Conservation (phyloP, 176 grass and related monocot species). For the Oryza australiensis region DNA sequence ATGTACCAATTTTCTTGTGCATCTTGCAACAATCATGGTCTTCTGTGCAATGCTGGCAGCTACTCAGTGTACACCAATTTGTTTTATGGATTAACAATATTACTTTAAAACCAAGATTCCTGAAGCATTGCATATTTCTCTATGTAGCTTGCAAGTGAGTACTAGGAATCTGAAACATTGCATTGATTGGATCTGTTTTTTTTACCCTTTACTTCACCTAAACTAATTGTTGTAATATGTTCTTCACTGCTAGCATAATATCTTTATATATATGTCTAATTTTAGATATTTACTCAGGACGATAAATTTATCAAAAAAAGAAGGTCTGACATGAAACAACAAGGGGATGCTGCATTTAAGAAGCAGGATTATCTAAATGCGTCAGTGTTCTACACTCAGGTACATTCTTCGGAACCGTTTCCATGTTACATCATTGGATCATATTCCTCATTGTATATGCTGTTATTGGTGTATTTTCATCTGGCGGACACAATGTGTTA, state of each 20-base stretch:
- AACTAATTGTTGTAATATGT: not conserved
- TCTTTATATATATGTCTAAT: not conserved
- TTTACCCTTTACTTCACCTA: not conserved
- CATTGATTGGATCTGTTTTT: not conserved
- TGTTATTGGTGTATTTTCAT: not conserved
- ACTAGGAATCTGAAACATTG: not conserved
- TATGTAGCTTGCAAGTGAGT: not conserved
- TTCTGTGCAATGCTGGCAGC: not conserved
- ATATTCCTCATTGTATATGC: not conserved
- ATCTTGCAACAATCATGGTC: not conserved
- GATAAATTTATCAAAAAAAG: conserved; percentile 15
- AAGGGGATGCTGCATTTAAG: conserved; percentile 38
- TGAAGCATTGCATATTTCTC: not conserved
- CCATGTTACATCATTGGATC: not conserved
- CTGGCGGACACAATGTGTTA: not conserved
- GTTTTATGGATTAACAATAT: not conserved
- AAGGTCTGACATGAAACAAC: conserved; percentile 32
- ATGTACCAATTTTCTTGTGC: not conserved
- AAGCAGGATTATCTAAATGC: conserved; percentile 43
- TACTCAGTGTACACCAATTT: not conserved
- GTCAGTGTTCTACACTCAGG: conserved; percentile 14
- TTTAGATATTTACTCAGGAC: conserved; percentile 33
- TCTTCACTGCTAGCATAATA: not conserved
- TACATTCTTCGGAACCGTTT: not conserved
- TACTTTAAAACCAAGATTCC: not conserved